A percentile compares a stretch with the other conserved stretches of the same genome.
Conservation (phyloP, 441 rosid species). For the Pelargonium cotyledonis region DNA sequence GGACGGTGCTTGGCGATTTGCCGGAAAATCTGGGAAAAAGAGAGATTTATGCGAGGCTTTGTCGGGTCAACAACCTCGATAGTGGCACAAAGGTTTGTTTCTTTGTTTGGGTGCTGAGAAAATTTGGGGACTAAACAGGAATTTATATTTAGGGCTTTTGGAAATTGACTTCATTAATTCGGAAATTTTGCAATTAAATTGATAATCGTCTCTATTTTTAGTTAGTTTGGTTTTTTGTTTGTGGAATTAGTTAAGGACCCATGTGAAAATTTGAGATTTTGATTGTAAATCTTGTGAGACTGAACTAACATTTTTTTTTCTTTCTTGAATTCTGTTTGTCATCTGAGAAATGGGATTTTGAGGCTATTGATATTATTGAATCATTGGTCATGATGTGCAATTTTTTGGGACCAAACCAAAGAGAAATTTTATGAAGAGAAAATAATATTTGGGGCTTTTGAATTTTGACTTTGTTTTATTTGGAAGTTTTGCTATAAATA, state of each 20-base stretch:
- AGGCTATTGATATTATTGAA: not conserved
- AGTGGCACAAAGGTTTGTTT: slow-evolving; percentile 55
- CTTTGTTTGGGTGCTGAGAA: slow-evolving; percentile 18
- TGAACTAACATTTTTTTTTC: not conserved
- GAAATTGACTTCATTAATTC: not conserved
- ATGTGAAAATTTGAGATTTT: not conserved
- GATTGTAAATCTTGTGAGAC: slow-evolving; percentile 1
- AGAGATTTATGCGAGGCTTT: slow-evolving; percentile 58
- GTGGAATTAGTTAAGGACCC: no score
- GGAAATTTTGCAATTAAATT: not conserved
- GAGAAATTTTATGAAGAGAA: no score
- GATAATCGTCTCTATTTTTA: not conserved
- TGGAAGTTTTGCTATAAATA: not conserved
- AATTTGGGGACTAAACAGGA: not conserved
- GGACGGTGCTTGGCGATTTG: slow-evolving; percentile 37
- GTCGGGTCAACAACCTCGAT: slow-evolving; percentile 48
- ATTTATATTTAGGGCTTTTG: slow-evolving; percentile 2
- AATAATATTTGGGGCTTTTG: no score
- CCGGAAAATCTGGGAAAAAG: slow-evolving; percentile 50
- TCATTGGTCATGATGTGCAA: not conserved
- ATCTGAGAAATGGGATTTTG: not conserved
- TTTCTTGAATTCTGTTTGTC: not conserved
- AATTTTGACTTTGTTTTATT: no score
- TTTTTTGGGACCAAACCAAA: not conserved
- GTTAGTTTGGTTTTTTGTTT: not conserved